Conservation (phyloP, 768 basidiomycete species). For the Chlorophyllum brunneum region DNA sequence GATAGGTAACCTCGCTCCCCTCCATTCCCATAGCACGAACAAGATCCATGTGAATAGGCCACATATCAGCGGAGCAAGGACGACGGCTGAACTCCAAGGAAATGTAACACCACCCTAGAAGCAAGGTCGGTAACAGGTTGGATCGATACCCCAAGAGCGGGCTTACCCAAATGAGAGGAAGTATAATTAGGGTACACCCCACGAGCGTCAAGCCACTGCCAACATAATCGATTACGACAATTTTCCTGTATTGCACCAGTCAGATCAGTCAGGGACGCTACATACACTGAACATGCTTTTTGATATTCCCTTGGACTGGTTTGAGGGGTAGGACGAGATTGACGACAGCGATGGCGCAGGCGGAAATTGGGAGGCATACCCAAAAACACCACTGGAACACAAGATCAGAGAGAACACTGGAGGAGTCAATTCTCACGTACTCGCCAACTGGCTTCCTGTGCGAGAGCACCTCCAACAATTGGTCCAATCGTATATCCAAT, state of each 20-base stretch:
- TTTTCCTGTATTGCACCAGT: slow-evolving; percentile 39
- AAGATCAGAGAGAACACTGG: neutral
- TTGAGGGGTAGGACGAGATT: slow-evolving; percentile 66
- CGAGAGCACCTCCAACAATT: slow-evolving; percentile 60
- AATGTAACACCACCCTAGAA: slow-evolving; percentile 66
- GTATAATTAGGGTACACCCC: slow-evolving; percentile 58
- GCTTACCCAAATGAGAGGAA: slow-evolving; percentile 70
- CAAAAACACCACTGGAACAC: slow-evolving; percentile 66
- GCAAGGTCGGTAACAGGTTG: neutral
- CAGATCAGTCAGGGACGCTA: neutral
- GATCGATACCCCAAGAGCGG: neutral
- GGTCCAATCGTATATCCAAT: slow-evolving; percentile 67
- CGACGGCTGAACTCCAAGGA: slow-evolving; percentile 64
- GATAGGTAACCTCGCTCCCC: slow-evolving; percentile 63
- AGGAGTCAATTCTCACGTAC: slow-evolving; percentile 33
- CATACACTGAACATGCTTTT: slow-evolving; percentile 29
- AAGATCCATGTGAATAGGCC: slow-evolving; percentile 49
- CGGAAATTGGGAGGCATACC: slow-evolving; percentile 61
- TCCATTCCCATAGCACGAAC: slow-evolving; percentile 75
- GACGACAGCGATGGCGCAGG: slow-evolving; percentile 50
- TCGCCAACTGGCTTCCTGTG: slow-evolving; percentile 60
- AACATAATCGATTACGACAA: slow-evolving; percentile 60
- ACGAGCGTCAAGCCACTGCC: slow-evolving; percentile 56
- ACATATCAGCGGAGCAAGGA: slow-evolving; percentile 55
- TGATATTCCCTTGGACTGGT: slow-evolving; percentile 57